These are phyloP conservation scores for Pulicaria dysenterica DNA, from an alignment of 129 eudicot species.

Conservation along the genomic window DNA sequence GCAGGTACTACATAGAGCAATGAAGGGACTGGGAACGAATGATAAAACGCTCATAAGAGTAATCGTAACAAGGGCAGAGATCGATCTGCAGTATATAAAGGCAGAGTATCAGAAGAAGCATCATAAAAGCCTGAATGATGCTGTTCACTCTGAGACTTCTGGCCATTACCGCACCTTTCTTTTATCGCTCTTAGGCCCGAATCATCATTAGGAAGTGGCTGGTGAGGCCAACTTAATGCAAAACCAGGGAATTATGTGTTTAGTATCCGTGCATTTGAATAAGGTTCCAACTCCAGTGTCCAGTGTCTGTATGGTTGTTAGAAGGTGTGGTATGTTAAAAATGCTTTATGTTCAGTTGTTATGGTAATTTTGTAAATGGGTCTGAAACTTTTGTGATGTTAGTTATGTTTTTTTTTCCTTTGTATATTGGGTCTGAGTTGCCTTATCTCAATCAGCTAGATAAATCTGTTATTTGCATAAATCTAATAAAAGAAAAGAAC, in stretches of 20 bases:
- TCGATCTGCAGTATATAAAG: slow-evolving; percentile 84
- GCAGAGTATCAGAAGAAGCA: slow-evolving; percentile 78
- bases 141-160: slow-evolving; percentile 83
- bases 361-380: not conserved
- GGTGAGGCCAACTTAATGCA: not conserved
- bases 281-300: not conserved
- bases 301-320: slow-evolving; percentile 17
- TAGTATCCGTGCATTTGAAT: not conserved
- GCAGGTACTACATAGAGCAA: slow-evolving; percentile 72
- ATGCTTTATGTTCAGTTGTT: not conserved
- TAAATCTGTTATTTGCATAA: too few relatives aligned
- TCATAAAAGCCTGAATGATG: slow-evolving; percentile 66
- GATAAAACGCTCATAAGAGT: slow-evolving; percentile 67
- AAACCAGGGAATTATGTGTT: not conserved
- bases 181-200: slow-evolving; percentile 74
- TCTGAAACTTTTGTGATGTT: too few relatives aligned
- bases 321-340: slow-evolving; percentile 2
- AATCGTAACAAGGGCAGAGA: slow-evolving; percentile 80
- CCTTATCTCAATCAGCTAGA: too few relatives aligned
- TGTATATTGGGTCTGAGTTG: too few relatives aligned
- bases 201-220: slow-evolving; percentile 28
- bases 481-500: too few relatives aligned
- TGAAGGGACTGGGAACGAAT: slow-evolving; percentile 91
- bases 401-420: too few relatives aligned
- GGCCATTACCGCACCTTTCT: slow-evolving; percentile 71